Evolutionary conservation across 805 yeast genomes (phyloP).

Genomic region (Saitoella complicata): DNA sequence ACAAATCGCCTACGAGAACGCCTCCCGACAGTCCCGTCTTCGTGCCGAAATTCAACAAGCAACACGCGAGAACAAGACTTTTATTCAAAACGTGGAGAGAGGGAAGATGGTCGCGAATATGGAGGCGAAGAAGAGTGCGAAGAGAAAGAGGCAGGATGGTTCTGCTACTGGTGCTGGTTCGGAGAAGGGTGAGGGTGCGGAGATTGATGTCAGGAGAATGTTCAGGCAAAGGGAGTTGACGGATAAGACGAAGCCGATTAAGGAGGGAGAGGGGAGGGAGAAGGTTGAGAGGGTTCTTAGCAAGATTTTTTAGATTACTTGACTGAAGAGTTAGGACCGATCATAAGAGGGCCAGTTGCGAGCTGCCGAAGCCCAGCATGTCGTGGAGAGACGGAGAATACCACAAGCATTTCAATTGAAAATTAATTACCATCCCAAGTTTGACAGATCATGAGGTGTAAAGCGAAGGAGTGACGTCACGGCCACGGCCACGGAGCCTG

Average conservation of each 20-base stretch:
- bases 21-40: slow-evolving; percentile 71
- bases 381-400: no score
- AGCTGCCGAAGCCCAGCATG: no score
- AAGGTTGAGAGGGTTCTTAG: slow-evolving; percentile 14
- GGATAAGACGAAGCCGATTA: slow-evolving; percentile 6
- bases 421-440: no score
- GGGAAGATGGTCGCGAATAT: slow-evolving; percentile 67
- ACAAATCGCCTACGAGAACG: slow-evolving; percentile 81
- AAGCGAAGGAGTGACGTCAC: no score
- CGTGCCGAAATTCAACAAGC: slow-evolving; percentile 83
- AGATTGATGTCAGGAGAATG: slow-evolving; percentile 32
- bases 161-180: slow-evolving; percentile 11
- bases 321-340: not conserved
- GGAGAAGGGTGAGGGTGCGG: slow-evolving; percentile 10
- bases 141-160: slow-evolving; percentile 19
- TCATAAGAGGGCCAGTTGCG: no score
- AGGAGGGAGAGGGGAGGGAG: slow-evolving; percentile 3
- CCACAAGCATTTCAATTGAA: no score
- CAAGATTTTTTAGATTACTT: slow-evolving; percentile 10
- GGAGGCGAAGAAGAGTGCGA: slow-evolving; percentile 30
- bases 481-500: no score
- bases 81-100: slow-evolving; percentile 67
- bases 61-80: slow-evolving; percentile 68
- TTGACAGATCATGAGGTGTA: no score
- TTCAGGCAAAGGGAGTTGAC: slow-evolving; percentile 59